phyloP scores from a whole-genome alignment of 2,329 filamentous ascomycete species.

The Niveomyces coronatus region DNA sequence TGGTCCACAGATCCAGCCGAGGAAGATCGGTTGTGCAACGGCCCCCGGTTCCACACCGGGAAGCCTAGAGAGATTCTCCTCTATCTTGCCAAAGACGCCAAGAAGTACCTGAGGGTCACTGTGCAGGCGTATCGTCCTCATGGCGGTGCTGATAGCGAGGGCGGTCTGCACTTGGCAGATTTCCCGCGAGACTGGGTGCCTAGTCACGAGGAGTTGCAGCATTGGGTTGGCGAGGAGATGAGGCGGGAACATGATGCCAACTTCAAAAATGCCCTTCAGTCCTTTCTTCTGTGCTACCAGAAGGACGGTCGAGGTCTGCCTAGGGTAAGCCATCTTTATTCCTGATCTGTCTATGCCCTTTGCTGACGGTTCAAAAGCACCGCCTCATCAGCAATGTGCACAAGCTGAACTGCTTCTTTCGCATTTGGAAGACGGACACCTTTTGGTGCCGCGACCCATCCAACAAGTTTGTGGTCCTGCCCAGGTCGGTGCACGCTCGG shows the following conservation, averaged over 20 bases:
- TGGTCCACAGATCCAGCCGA: slow-evolving; percentile 26
- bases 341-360: not conserved
- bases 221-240: slow-evolving; percentile 29
- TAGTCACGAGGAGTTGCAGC: slow-evolving; percentile 23
- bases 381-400: slow-evolving; percentile 33
- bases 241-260: slow-evolving; percentile 20
- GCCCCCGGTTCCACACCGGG: slow-evolving; percentile 26
- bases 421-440: slow-evolving; percentile 33
- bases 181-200: slow-evolving; percentile 28
- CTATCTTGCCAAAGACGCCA: slow-evolving; percentile 25
- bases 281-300: slow-evolving; percentile 27
- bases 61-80: slow-evolving; percentile 26
- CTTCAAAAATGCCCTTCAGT: slow-evolving; percentile 26
- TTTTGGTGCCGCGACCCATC: slow-evolving; percentile 31
- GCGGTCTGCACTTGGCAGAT: slow-evolving; percentile 24
- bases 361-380: slow-evolving; percentile 20
- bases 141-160: slow-evolving; percentile 19
- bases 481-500: slow-evolving; percentile 30
- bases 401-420: slow-evolving; percentile 39
- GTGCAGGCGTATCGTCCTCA: slow-evolving; percentile 28
- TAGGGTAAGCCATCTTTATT: slow-evolving; percentile 22
- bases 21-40: slow-evolving; percentile 23
- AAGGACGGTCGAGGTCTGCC: slow-evolving; percentile 26
- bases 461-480: slow-evolving; percentile 26
- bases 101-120: slow-evolving; percentile 28